A percentile compares a stretch with the other conserved stretches of the same genome.
These are phyloP conservation scores for Mikania micrantha DNA, from an alignment of 129 eudicot genomes.

Conservation along the genomic window DNA sequence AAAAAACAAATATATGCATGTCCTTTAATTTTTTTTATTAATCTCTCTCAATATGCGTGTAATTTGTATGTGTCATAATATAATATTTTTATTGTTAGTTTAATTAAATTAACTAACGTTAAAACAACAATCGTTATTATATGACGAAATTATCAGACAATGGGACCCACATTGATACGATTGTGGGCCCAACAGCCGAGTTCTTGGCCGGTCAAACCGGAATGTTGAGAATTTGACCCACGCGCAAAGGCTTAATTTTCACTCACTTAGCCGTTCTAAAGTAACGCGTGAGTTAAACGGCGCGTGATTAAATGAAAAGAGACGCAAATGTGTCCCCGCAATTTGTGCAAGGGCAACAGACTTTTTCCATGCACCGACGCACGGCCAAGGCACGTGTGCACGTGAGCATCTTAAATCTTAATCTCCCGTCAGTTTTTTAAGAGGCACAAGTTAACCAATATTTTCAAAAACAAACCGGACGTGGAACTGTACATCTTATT, in stretches of 20 bases:
- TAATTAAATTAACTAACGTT: too few species aligned
- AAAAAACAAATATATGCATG: too few species aligned
- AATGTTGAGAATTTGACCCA: neutral
- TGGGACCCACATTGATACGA: constrained; percentile 4
- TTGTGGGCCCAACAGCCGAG: neutral
- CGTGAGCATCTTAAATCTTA: constrained; percentile 48
- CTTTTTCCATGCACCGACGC: constrained; percentile 65
- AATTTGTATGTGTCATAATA: too few species aligned
- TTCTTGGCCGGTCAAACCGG: neutral
- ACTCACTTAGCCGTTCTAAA: neutral
- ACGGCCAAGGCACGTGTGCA: constrained; percentile 71
- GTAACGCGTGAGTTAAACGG: neutral
- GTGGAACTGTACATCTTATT: too few species aligned
- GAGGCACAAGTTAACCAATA: neutral
- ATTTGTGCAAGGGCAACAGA: constrained; percentile 50
- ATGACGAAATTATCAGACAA: neutral
- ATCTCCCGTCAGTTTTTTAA: constrained; percentile 14
- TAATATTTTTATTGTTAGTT: too few species aligned
- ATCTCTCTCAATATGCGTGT: too few species aligned
- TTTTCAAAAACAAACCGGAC: too few species aligned
- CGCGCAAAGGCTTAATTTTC: neutral
- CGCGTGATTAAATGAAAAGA: neutral
- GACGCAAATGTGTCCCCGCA: constrained; percentile 49
- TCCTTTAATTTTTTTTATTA: too few species aligned
- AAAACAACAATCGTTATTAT: too few species aligned